phyloP scores from a whole-genome alignment of 1,139 yeast species.

The Protomyces gravidus region DNA sequence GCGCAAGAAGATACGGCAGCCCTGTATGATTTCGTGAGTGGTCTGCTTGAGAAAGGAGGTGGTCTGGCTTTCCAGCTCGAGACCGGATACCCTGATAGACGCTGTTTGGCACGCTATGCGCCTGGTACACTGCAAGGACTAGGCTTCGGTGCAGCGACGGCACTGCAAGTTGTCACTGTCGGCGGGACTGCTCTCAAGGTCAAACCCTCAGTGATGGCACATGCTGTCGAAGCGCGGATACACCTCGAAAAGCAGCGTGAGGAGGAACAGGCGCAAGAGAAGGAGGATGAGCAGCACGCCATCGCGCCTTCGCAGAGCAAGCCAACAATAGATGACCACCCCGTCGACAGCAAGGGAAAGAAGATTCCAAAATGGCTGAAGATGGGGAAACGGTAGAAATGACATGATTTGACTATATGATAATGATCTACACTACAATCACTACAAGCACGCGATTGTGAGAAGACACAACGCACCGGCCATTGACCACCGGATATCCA shows the following conservation, averaged over 20 bases:
- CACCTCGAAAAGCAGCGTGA: neutral
- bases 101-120: neutral
- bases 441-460: neutral
- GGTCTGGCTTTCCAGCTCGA: neutral
- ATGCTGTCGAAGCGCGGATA: neutral
- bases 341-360: too few relatives aligned
- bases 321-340: too few relatives aligned
- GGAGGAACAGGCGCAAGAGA: neutral
- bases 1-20: neutral
- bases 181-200: neutral
- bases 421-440: too few relatives aligned
- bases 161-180: neutral
- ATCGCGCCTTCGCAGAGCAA: too few relatives aligned
- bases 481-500: neutral
- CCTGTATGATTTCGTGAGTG: neutral
- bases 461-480: neutral
- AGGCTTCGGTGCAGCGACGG: neutral
- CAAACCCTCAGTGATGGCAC: neutral
- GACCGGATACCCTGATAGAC: neutral
- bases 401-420: too few relatives aligned
- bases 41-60: neutral
- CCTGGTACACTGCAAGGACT: neutral
- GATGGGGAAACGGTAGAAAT: neutral
- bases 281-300: neutral
- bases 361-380: neutral